Percentiles rank a stretch among this genome's conserved stretches.
Conservation (phyloP, 139 green algal species). For the Ettlia oleoabundans region DNA sequence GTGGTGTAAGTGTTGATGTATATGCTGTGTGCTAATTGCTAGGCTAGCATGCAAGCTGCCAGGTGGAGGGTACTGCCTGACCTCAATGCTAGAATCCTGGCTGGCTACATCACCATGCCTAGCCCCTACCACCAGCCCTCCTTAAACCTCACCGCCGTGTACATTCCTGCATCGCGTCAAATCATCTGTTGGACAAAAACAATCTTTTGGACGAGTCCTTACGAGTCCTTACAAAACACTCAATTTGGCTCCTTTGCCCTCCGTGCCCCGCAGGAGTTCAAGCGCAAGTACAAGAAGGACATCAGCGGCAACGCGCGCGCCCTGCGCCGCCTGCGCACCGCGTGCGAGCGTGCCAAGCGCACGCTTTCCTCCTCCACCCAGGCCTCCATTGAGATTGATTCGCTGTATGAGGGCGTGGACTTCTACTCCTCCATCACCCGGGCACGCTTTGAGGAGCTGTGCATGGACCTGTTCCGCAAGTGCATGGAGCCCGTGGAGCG, state of each 20-base stretch:
- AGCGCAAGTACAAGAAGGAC: conserved; percentile 99
- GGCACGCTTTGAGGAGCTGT: conserved; percentile 97
- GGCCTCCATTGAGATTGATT: conserved; percentile 98
- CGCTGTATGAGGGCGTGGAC: conserved; percentile 96
- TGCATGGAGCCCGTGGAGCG: conserved; percentile 99
- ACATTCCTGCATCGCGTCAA: too few relatives aligned
- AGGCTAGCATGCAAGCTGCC: too few relatives aligned
- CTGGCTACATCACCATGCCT: too few relatives aligned
- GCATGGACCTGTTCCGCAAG: conserved; percentile 99
- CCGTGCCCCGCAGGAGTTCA: conserved; percentile 95
- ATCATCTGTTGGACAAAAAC: too few relatives aligned
- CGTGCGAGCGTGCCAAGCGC: conserved; percentile 89
- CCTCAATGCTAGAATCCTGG: too few relatives aligned
- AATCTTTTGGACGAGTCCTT: too few relatives aligned
- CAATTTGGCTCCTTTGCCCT: too few relatives aligned
- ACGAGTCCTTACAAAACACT: too few relatives aligned
- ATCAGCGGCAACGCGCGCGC: conserved; percentile 85
- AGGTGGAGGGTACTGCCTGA: too few relatives aligned
- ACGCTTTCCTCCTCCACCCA: conserved; percentile 72
- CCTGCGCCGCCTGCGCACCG: conserved; percentile 75
- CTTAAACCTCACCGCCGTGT: too few relatives aligned
- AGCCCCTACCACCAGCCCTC: too few relatives aligned
- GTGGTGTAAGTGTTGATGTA: background rate
- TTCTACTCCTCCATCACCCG: conserved; percentile 97
- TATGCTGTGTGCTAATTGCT: background rate